A percentile compares a stretch with the other conserved stretches of the same genome.
Evolutionary conservation across 2,329 filamentous ascomycete species (phyloP).

Genomic region (Colletotrichum sp.): DNA sequence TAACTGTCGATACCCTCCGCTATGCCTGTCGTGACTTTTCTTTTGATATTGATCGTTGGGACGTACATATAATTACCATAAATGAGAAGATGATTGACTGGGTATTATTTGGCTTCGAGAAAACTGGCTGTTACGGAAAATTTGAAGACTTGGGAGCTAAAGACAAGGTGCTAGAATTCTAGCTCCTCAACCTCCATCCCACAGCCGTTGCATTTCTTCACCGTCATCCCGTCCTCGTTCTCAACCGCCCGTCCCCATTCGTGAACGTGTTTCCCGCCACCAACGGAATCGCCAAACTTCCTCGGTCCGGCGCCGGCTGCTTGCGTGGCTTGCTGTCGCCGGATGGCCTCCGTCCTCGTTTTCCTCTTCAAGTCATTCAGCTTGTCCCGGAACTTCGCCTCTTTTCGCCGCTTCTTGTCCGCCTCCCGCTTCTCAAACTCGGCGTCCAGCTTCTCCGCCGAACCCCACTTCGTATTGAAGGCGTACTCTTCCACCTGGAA

Average conservation of each 20-base stretch:
- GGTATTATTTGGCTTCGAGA: background rate
- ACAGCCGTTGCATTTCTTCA: conserved; percentile 80
- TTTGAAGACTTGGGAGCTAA: background rate
- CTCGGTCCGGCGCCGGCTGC: conserved; percentile 55
- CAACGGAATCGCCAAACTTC: conserved; percentile 80
- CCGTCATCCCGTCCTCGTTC: conserved; percentile 73
- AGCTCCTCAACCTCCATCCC: conserved; percentile 81
- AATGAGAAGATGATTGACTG: background rate
- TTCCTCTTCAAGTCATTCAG: conserved; percentile 90
- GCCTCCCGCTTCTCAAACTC: conserved; percentile 83
- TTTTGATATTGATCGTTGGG: background rate
- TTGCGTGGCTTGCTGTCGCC: conserved; percentile 67
- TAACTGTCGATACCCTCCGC: conserved; percentile 9
- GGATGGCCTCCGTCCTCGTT: conserved; percentile 88
- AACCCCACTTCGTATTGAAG: conserved; percentile 89
- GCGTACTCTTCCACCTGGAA: conserved; percentile 96
- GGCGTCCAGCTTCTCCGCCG: conserved; percentile 80
- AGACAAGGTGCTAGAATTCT: conserved; percentile 54
- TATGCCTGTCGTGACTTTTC: background rate
- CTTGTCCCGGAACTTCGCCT: conserved; percentile 90
- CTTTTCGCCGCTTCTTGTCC: conserved; percentile 85
- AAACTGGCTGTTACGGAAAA: background rate
- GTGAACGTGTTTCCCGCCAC: conserved; percentile 78
- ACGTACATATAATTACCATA: background rate
- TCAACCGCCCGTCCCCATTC: conserved; percentile 80